Evolutionary conservation across 208 protist species (phyloP), one percentile per base, ranked within the genome.

Genomic region (Leishmania turanica): DNA sequence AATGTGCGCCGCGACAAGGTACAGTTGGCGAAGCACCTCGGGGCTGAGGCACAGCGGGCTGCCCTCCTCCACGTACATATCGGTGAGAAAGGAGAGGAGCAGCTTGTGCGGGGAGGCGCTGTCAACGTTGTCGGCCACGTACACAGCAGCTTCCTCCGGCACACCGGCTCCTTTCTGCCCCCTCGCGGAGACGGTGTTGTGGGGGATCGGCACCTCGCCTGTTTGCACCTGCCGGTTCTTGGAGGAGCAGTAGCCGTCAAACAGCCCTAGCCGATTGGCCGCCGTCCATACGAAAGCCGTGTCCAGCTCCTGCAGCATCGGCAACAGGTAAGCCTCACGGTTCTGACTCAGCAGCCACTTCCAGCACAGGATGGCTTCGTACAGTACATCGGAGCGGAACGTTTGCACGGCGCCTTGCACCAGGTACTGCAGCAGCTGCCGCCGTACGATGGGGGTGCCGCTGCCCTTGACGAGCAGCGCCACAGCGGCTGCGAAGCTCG

Each of bases 251-350:
- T 77, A 80, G 66, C 90, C 91, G 72, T 97, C 94, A 80, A 97
- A 95, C 34, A 97, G 83, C 19, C 92, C 94, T 45, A 96, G 78
- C 11, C 88, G 76, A 37, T 91, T 88, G 31, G 81, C 54, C 53
- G 91, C 83, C 34, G 94, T 96, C 90, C 89, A 95, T 77, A 90
- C 75, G 76, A 97, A 78, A 54, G 86, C 90, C 62, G 91, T 87
- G 19, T 88, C 83, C n/a, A 97, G 74, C 58, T 94, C 85, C 56
- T 84, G 78, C 58, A 96, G 79, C 40, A 96, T 62, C 49, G 87
- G 85, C 60, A 94, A 71, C 56, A 90, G 82, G 79, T 90, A 93
- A 13, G 76, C 80, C 71, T 88, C 87, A 19, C 83, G 82, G 76
- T 87, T 85, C 65, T 86, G 86, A 75, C 85, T 87, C 51, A 96